These are phyloP conservation scores for Daldinia childiae DNA, from an alignment of 495 filamentous ascomycete species.

Conservation along the genomic window DNA sequence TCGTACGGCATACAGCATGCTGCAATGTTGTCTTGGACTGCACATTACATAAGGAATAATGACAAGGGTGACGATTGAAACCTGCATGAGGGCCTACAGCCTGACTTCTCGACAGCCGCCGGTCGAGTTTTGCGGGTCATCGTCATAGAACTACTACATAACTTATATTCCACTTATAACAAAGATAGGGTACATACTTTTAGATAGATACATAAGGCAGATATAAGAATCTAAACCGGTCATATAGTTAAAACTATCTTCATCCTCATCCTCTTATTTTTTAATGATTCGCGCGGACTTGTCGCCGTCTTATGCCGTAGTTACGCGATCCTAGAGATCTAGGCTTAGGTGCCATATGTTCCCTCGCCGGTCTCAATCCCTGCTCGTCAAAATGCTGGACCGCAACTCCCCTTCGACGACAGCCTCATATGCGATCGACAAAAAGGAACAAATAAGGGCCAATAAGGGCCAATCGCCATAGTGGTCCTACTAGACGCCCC, in stretches of 20 bases:
- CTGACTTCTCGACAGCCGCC: conserved; percentile 2
- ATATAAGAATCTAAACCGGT: conserved; percentile 1
- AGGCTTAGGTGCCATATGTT: conserved; percentile 8
- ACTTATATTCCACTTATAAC: not conserved
- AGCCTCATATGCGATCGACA: conserved; percentile 31
- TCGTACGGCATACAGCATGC: not conserved
- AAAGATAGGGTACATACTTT: too few species aligned
- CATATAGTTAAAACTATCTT: conserved; percentile 4
- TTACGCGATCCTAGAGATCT: conserved; percentile 11
- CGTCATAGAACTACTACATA: not conserved
- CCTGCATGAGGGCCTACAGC: not conserved
- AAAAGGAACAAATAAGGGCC: not conserved
- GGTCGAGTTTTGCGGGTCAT: not conserved
- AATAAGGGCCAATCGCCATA: conserved; percentile 15
- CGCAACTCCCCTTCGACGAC: conserved; percentile 18
- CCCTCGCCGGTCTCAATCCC: conserved; percentile 23
- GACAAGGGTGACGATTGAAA: not conserved
- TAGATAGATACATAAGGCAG: too few species aligned
- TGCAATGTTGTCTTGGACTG: not conserved
- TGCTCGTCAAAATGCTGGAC: conserved; percentile 15
- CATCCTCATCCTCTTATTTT: not conserved
- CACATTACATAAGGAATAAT: not conserved
- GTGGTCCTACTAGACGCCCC: conserved; percentile 4
- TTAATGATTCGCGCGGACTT: conserved; percentile 6
- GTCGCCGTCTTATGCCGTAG: conserved; percentile 18